Evolutionary conservation across 768 basidiomycete species (phyloP).

Genomic region (Mycena galopus): DNA sequence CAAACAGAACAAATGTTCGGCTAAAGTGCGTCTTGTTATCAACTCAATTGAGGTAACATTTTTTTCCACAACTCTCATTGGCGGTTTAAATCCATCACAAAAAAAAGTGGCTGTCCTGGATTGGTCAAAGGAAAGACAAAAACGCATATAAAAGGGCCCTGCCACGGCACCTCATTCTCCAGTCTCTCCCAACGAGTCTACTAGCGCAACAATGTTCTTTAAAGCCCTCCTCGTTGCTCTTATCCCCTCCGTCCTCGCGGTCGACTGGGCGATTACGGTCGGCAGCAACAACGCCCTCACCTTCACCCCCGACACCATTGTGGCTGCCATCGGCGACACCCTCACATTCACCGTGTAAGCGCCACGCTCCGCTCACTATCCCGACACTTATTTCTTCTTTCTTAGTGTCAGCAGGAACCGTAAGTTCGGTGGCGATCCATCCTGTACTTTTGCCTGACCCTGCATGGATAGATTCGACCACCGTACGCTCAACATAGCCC

Average conservation of each 20-base stretch:
- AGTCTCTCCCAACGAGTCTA: too few relatives aligned
- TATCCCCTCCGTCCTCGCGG: slow-evolving; percentile 30
- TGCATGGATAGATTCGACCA: slow-evolving; percentile 33
- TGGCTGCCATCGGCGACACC: slow-evolving; percentile 35
- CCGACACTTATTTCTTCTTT: not conserved
- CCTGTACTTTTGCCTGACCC: not conserved
- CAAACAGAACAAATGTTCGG: too few relatives aligned
- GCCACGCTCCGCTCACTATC: not conserved
- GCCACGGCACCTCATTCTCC: too few relatives aligned
- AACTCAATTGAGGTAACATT: too few relatives aligned
- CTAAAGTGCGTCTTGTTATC: too few relatives aligned
- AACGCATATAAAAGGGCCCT: too few relatives aligned
- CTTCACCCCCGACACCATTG: slow-evolving; percentile 31
- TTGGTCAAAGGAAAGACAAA: too few relatives aligned
- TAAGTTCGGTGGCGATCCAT: not conserved
- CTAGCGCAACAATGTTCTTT: slow-evolving; percentile 9
- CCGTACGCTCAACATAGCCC: too few relatives aligned
- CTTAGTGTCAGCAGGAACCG: slow-evolving; percentile 30
- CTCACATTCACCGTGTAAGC: slow-evolving; percentile 37
- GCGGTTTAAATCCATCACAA: too few relatives aligned
- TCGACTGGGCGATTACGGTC: slow-evolving; percentile 29
- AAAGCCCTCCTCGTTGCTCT: slow-evolving; percentile 30
- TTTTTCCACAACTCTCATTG: too few relatives aligned
- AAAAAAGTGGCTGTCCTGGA: too few relatives aligned
- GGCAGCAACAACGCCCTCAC: slow-evolving; percentile 32